Evolutionary conservation across 2,329 filamentous ascomycete genomes (phyloP).

Genomic region (Paecilomyces fulvus): DNA sequence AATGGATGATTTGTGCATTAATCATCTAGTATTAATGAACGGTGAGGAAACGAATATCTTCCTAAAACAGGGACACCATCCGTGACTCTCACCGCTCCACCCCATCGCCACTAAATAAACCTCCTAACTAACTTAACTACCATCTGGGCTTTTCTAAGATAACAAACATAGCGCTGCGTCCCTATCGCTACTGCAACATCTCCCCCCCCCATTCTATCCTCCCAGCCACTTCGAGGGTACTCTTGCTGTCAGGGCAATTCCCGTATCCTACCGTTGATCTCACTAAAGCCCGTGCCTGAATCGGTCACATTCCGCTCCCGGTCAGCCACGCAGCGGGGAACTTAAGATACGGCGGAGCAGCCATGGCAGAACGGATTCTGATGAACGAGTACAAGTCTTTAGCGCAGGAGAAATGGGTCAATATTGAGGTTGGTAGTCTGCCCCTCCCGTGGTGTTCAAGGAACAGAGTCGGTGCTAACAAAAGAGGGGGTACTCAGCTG

Average conservation of each 20-base stretch:
- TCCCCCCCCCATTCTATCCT: neutral
- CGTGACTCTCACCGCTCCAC: neutral
- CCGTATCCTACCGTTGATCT: neutral
- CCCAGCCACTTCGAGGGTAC: neutral
- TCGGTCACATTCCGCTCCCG: neutral
- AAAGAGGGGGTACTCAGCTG: constrained; percentile 43
- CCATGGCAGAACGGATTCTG: constrained; percentile 61
- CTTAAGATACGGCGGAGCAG: neutral
- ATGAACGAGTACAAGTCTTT: constrained; percentile 82
- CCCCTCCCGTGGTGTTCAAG: neutral
- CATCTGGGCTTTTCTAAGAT: neutral
- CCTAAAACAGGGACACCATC: neutral
- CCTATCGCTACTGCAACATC: neutral
- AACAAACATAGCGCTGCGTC: neutral
- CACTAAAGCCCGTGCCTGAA: neutral
- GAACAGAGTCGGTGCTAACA: neutral
- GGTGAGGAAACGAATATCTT: neutral
- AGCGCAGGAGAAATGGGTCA: constrained; percentile 85
- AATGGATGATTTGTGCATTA: neutral
- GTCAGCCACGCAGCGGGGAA: neutral
- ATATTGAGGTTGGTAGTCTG: constrained; percentile 60
- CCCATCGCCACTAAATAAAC: neutral
- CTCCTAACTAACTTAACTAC: no score
- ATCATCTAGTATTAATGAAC: neutral
- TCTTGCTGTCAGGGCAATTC: neutral